These are phyloP conservation scores for Globisporangium camurandrum DNA, from an alignment of 352 stramenopile species.

Conservation along the genomic window DNA sequence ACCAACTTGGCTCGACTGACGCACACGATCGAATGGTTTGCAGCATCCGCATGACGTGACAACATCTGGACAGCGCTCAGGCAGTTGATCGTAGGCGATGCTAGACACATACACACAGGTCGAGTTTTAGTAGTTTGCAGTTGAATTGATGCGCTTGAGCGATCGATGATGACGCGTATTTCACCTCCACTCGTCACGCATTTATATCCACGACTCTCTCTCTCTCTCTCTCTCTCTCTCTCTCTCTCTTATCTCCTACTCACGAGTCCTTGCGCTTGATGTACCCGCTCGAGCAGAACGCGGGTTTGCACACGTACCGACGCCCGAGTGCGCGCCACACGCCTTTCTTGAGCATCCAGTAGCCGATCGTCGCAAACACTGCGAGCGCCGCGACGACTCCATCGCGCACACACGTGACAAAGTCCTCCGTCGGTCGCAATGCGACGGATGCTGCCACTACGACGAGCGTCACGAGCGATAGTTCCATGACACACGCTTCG, in stretches of 20 bases:
- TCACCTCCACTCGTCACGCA: too few species aligned
- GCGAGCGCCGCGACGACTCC: constrained; percentile 42
- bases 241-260: constrained; percentile 3
- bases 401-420: constrained; percentile 51
- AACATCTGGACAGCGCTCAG: too few species aligned
- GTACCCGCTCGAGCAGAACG: constrained; percentile 82
- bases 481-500: constrained; percentile 49
- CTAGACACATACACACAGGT: too few species aligned
- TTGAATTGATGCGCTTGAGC: too few species aligned
- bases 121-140: too few species aligned
- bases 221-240: too few species aligned
- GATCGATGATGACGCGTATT: too few species aligned
- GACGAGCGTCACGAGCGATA: constrained; percentile 32
- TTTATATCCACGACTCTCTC: too few species aligned
- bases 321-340: constrained; percentile 68
- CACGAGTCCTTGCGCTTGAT: constrained; percentile 65
- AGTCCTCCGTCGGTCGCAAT: constrained; percentile 46
- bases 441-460: constrained; percentile 61
- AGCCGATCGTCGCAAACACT: constrained; percentile 39
- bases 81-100: too few species aligned
- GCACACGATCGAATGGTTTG: too few species aligned
- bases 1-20: too few species aligned
- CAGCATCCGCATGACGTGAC: too few species aligned
- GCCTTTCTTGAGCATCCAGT: constrained; percentile 80
- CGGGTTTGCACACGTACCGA: constrained; percentile 80